Conservation (phyloP, 2,329 filamentous ascomycete species). For the Tolypocladium amazonense region DNA sequence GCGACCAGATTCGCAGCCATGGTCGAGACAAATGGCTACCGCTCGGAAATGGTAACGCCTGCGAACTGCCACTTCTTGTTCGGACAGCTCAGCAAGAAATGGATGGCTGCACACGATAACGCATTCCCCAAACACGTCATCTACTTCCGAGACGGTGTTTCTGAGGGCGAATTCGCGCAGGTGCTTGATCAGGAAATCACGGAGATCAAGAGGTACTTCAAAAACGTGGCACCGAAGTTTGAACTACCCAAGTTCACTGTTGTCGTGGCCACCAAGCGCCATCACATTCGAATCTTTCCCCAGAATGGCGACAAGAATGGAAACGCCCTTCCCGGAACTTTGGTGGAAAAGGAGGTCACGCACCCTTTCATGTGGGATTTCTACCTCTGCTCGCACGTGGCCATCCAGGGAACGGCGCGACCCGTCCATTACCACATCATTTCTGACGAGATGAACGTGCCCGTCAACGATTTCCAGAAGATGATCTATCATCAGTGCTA, state of each 20-base stretch:
- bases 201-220: slow-evolving; percentile 54
- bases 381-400: slow-evolving; percentile 51
- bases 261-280: slow-evolving; percentile 83
- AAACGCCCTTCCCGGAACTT: slow-evolving; percentile 75
- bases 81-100: slow-evolving; percentile 50
- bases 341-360: slow-evolving; percentile 84
- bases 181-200: slow-evolving; percentile 70
- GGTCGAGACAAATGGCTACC: slow-evolving; percentile 73
- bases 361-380: slow-evolving; percentile 89
- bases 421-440: slow-evolving; percentile 91
- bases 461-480: slow-evolving; percentile 61
- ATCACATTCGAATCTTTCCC: slow-evolving; percentile 90
- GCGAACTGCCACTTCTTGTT: slow-evolving; percentile 59
- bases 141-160: slow-evolving; percentile 89
- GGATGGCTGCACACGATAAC: slow-evolving; percentile 43
- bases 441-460: slow-evolving; percentile 63
- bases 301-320: slow-evolving; percentile 58
- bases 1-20: slow-evolving; percentile 68
- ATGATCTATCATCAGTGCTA: slow-evolving; percentile 95
- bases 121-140: slow-evolving; percentile 60
- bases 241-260: slow-evolving; percentile 64
- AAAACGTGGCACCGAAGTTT: slow-evolving; percentile 18
- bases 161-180: slow-evolving; percentile 72
- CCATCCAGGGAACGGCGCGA: slow-evolving; percentile 88
- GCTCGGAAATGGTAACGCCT: slow-evolving; percentile 66